Evolutionary conservation across 345 rosid genomes (phyloP), one percentile per base, ranked within the genome.

Genomic region (Odontarrhena argentea): DNA sequence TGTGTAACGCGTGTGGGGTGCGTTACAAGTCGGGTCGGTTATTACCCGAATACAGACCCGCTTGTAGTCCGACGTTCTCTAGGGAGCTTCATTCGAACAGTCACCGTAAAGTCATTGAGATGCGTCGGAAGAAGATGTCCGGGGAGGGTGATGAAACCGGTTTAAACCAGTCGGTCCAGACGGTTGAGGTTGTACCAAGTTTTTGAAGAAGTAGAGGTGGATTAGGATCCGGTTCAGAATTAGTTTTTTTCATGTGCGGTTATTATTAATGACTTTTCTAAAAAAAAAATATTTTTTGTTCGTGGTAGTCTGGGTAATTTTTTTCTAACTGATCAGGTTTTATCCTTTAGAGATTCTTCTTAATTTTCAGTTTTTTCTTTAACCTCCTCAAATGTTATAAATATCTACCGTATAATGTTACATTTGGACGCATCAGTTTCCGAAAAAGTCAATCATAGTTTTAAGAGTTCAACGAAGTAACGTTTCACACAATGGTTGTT

Each of bases 1-100:
- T 81, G 14, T 81, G 82, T 15, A 81, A 81, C 36, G 79, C 83
- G n/a, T 82, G 85, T 13, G 85, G 81, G 0, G 81, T 79, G 28
- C 64, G 83, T 36, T 77, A 28, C 34, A 82, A 79, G 55, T 77
- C 81, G 18, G 85, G 85, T 54, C 63, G 81, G 69, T 60, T 77
- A 30, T 34, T 81, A 15, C 81, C 83, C 6, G 81, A 79, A 24
- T 81, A 81, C 3, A 77, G 81, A 44, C 85, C 85, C 32, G 81
- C 83, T 9, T 59, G 73, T 25, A 79, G 85, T 40, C 85, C 83
- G 1, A 81, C 79, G 0, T 81, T 79, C 54, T 76, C 81, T 6
- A 43, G 45, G 9, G 59, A 43, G 7, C 55, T 56, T 6, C 80
- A 76, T 34, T 79, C 83, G 1, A 79, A 79, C 37, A 63, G 70